A percentile compares a stretch with the other conserved stretches of the same genome.
Conservation (phyloP, 1,284 basidiomycete species). For the Puccinia horiana region DNA sequence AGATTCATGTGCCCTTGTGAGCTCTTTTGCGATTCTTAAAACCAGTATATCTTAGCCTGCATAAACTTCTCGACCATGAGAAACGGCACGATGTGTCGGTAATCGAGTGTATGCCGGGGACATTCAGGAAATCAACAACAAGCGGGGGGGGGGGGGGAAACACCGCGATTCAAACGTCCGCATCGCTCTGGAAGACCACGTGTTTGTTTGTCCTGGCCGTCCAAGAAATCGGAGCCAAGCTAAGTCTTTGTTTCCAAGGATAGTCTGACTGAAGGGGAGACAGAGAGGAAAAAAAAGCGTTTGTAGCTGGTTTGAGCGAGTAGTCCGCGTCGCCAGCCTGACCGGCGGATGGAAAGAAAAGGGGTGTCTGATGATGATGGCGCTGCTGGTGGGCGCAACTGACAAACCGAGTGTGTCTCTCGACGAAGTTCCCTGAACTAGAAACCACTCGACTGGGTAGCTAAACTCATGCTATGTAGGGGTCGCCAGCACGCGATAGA, state of each 20-base stretch:
- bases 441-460: neutral
- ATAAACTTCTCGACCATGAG: neutral
- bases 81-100: neutral
- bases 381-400: neutral
- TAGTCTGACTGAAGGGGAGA: neutral
- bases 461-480: neutral
- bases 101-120: conserved; percentile 3
- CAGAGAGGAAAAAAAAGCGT: too few relatives aligned
- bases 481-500: conserved; percentile 17
- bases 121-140: neutral
- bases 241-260: neutral
- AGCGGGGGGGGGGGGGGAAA: neutral
- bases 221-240: neutral
- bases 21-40: too few relatives aligned
- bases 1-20: too few relatives aligned
- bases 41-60: too few relatives aligned
- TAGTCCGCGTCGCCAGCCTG: neutral
- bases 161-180: neutral
- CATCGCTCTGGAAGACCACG: too few relatives aligned
- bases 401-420: neutral
- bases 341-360: neutral
- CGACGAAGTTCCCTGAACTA: conserved; percentile 13
- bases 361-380: neutral
- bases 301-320: neutral
- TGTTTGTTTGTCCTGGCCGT: too few relatives aligned